phyloP scores from a whole-genome alignment of 1,284 basidiomycete genomes.

The Naganishia sp. region DNA sequence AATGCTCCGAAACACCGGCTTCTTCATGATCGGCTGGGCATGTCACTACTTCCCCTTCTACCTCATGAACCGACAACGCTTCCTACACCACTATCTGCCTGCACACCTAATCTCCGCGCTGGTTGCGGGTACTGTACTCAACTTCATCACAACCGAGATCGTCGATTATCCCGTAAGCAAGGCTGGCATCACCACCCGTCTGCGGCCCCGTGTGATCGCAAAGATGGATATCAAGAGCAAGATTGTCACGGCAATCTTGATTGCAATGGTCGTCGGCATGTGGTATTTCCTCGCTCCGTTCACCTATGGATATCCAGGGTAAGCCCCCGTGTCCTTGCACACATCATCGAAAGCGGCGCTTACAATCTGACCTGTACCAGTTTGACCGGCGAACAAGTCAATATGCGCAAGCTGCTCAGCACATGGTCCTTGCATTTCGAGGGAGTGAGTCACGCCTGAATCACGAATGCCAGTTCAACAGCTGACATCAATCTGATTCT shows the following conservation, averaged over 20 bases:
- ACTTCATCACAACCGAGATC: conserved; percentile 86
- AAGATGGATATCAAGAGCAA: conserved; percentile 61
- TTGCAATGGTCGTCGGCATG: conserved; percentile 64
- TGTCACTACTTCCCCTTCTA: conserved; percentile 98
- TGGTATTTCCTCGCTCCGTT: conserved; percentile 78
- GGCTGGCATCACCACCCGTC: conserved; percentile 63
- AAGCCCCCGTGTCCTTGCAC: conserved; percentile 49
- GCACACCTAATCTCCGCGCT: conserved; percentile 89
- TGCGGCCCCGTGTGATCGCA: conserved; percentile 66
- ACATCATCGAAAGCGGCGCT: background rate
- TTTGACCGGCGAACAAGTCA: conserved; percentile 51
- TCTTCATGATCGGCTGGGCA: conserved; percentile 92
- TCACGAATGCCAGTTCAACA: background rate
- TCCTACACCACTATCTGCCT: conserved; percentile 97
- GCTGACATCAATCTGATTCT: background rate
- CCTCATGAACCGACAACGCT: conserved; percentile 94
- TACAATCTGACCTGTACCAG: conserved; percentile 32
- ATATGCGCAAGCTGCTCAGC: conserved; percentile 49
- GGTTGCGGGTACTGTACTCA: conserved; percentile 85
- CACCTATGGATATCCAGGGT: conserved; percentile 91
- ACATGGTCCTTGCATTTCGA: conserved; percentile 55
- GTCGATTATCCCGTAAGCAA: conserved; percentile 89
- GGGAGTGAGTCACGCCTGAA: conserved; percentile 33
- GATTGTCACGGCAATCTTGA: conserved; percentile 61
- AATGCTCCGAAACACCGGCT: conserved; percentile 90